Evolutionary conservation across 495 filamentous ascomycete genomes (phyloP).

Genomic region (Penicillium soppii): DNA sequence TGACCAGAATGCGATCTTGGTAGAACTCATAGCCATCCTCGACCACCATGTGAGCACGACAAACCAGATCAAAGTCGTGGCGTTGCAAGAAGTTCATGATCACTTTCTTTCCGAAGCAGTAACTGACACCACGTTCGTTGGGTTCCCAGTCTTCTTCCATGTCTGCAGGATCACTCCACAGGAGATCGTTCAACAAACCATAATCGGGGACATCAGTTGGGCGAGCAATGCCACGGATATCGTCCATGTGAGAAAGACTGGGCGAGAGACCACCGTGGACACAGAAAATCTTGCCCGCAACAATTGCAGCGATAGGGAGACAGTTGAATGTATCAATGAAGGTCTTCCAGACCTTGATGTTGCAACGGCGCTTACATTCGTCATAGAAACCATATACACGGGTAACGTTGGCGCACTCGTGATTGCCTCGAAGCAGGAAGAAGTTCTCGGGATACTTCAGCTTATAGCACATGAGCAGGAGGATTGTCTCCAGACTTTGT

Average conservation of each 20-base stretch:
- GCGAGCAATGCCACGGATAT: slow-evolving; percentile 92
- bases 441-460: slow-evolving; percentile 99
- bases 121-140: slow-evolving; percentile 96
- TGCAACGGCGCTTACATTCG: slow-evolving; percentile 96
- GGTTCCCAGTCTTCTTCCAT: slow-evolving; percentile 98
- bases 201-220: slow-evolving; percentile 98
- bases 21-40: slow-evolving; percentile 99
- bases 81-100: slow-evolving; percentile 94
- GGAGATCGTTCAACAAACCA: slow-evolving; percentile 89
- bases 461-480: slow-evolving; percentile 96
- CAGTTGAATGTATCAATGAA: slow-evolving; percentile 98
- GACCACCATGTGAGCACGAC: slow-evolving; percentile 98
- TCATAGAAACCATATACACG: slow-evolving; percentile 99
- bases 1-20: slow-evolving; percentile 91
- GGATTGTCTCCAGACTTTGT: slow-evolving; percentile 94
- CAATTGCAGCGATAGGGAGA: slow-evolving; percentile 92
- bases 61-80: slow-evolving; percentile 97
- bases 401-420: slow-evolving; percentile 98
- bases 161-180: slow-evolving; percentile 98
- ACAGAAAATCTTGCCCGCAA: slow-evolving; percentile 98
- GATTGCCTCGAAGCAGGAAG: slow-evolving; percentile 94
- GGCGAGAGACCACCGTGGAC: slow-evolving; percentile 96
- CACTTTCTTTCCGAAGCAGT: slow-evolving; percentile 98
- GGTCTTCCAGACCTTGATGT: slow-evolving; percentile 98
- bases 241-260: slow-evolving; percentile 92